Base-by-base conservation (phyloP, 139 green algal genomes). In the Axilococcus clingmanii region DNA sequence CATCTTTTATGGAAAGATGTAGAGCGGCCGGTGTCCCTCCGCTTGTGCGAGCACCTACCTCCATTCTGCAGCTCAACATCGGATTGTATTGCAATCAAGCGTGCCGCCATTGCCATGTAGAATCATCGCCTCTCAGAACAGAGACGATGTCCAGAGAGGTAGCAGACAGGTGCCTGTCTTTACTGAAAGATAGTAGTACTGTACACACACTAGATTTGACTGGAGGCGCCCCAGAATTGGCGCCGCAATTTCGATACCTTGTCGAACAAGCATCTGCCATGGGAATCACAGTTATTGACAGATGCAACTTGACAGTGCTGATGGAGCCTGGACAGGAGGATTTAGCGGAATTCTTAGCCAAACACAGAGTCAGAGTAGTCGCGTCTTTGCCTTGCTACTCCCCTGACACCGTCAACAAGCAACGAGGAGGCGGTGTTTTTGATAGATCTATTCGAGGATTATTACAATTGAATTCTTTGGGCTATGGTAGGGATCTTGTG, bases 81-180 rank as follows among this genome's bases (percentile, higher is more conserved):
- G 91, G 91, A 0, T 76, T 98, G 7, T 95, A 93, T 74, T 98
- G 90, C 85, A 98, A 98, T 74, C 91, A 98, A 68, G 83, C 84
- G 3, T 98, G 91, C 77, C 72, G 53, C 20, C 91, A 98, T 66
- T 98, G 91, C 76, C 91, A 98, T 60, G 91, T 98, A 50, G 91
- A 96, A 60, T 87, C 70, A 31, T 95, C 83, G 0, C 90, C 91
- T 7, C 66, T 73, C 52, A 55, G 63, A 23, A 85, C 56, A 0
- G 85, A 94, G 64, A 70, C 81, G 61, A 91, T 94, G 82, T 68
- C 73, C 42, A 24, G 40, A 5, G 36, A 58, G 14, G 82, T 74
- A 9, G 86, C 82, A 7, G 62, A 85, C 24, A 69, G 65, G 1
- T 89, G 82, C 59, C 35, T 96, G 17, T 42, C 62, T 24, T 69